Conservation (phyloP, 768 basidiomycete genomes). For the Tephrocybe rancida region DNA sequence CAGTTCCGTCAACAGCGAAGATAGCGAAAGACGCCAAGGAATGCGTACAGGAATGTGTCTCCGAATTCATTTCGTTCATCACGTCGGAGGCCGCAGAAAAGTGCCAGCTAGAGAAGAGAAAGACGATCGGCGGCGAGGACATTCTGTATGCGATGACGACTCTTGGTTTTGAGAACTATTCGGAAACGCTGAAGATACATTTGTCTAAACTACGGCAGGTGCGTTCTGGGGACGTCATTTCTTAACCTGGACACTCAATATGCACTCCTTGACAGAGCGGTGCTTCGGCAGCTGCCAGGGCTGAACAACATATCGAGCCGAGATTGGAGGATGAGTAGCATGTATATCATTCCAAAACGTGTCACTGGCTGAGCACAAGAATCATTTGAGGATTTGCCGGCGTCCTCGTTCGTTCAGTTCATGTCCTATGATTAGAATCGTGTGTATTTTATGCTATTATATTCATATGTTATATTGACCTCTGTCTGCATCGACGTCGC, state of each 20-base stretch:
- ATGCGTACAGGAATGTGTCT: constrained; percentile 97
- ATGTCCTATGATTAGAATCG: constrained; percentile 11
- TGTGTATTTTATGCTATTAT: constrained; percentile 16
- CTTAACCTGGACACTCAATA: not conserved
- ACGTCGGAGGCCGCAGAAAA: constrained; percentile 97
- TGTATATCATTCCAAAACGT: not conserved
- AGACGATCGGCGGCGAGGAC: constrained; percentile 98
- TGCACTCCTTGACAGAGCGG: constrained; percentile 17
- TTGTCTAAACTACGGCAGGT: constrained; percentile 89
- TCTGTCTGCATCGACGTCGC: not conserved
- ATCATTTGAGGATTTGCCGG: no score
- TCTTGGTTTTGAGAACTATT: constrained; percentile 94
- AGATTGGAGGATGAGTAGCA: constrained; percentile 29
- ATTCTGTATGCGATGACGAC: constrained; percentile 93
- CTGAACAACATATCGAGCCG: constrained; percentile 32
- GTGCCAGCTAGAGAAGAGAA: constrained; percentile 92
- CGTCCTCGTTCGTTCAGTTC: constrained; percentile 6
- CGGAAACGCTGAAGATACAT: constrained; percentile 90
- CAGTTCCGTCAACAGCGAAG: constrained; percentile 89
- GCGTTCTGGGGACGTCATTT: constrained; percentile 5
- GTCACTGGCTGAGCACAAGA: constrained; percentile 6
- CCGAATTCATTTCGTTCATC: constrained; percentile 98
- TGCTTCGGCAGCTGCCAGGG: constrained; percentile 21
- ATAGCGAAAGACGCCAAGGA: constrained; percentile 99
- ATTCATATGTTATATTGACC: constrained; percentile 11